Evolutionary conservation across 129 eudicot species (phyloP), one percentile per base, ranked within the genome.

Genomic region (Tanacetum coccineum): DNA sequence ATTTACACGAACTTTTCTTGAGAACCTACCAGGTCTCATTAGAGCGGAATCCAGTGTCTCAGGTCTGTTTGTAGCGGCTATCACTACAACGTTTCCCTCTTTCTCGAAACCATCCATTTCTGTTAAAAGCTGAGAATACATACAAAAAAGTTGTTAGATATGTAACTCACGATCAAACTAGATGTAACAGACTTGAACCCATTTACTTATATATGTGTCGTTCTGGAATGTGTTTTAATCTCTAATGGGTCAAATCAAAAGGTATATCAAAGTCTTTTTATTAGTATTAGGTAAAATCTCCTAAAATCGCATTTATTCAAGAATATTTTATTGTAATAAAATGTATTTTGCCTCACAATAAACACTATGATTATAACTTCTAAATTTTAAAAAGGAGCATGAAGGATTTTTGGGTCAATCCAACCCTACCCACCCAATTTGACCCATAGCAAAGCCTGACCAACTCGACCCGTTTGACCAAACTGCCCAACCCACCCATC

Each of bases 101-200:
- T 77, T 70, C 66, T 75, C 81, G 46, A 82, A 82, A n/a, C 87
- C 87, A 67, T 82, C 87, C 87, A 82, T 79, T 67, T 82, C 83
- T 9, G 84, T 82, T 70, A 82, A 64, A 67, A 82, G 76, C 87
- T 82, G 45, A 61, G 3, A 60, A 46, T 10, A 46, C 32, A 59
- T 4, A 59, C 15, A 49, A 28, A 52, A 1, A 1, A 15, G n/a
- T 26, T 58, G 63, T 25, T 25, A 20, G 28, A 39, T 64, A 9
- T 26, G 54, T 14, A 66, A 17, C 18, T 4, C 19, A 9, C 3
- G 15, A 36, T 39, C 50, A 62, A 42, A 32, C 6, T 25, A 26
- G 9, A 58, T 58, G 12, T 11, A 39, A 39, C 12, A 0, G 42
- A 25, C 7, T 58, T 13, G 10, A 17, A 26, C 44, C 42, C 7